phyloP scores from a whole-genome alignment of 176 grass and related monocot genomes.

The Tillandsia fasciculata region DNA sequence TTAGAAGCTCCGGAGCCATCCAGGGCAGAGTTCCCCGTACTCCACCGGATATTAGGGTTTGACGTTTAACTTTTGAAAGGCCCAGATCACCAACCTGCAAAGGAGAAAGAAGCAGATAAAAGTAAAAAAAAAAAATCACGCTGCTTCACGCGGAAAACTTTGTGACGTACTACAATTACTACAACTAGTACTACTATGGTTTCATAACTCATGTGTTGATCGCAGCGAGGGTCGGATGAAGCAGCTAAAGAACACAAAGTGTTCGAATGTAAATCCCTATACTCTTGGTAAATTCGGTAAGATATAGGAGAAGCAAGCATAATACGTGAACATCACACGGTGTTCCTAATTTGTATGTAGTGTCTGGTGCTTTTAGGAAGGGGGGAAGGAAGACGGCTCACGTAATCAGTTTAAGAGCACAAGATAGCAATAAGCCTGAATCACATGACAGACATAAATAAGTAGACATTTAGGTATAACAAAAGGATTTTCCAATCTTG shows the following conservation, averaged over 20 bases:
- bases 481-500: no score
- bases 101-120: background rate
- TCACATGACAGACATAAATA: background rate
- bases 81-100: slow-evolving; percentile 90
- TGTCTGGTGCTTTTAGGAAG: background rate
- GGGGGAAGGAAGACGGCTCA: background rate
- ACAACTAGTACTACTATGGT: no score
- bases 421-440: background rate
- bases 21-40: slow-evolving; percentile 94
- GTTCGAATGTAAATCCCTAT: background rate
- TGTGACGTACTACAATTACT: no score
- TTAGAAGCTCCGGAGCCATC: slow-evolving; percentile 96
- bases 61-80: slow-evolving; percentile 89
- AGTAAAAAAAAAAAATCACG: background rate
- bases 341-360: background rate
- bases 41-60: slow-evolving; percentile 89
- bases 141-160: background rate
- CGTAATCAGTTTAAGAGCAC: background rate
- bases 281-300: background rate
- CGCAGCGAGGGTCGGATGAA: no score
- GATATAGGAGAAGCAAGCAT: background rate
- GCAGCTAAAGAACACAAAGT: background rate
- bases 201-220: no score
- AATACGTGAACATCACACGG: background rate
- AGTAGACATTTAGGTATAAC: background rate